phyloP scores from a whole-genome alignment of 2,329 filamentous ascomycete species.

The Colletotrichum lupini region DNA sequence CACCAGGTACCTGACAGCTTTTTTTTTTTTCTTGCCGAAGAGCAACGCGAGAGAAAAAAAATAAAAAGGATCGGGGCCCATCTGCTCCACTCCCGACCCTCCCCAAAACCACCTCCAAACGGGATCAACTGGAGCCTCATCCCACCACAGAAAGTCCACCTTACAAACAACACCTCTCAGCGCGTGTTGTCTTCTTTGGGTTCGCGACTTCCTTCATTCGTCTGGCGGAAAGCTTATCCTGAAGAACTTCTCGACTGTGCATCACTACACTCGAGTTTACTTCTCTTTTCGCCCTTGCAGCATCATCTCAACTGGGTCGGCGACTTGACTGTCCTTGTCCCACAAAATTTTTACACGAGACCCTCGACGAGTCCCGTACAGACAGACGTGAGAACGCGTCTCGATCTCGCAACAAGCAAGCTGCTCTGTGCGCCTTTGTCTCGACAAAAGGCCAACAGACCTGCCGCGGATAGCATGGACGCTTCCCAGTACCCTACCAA shows the following conservation, averaged over 20 bases:
- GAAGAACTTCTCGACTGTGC: constrained; percentile 6
- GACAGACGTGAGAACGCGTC: constrained; percentile 36
- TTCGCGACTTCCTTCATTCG: constrained; percentile 34
- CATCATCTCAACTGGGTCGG: constrained; percentile 21
- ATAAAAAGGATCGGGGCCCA: constrained; percentile 37
- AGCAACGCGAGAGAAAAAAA: constrained; percentile 34
- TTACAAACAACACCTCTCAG: constrained; percentile 34
- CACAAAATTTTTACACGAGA: constrained; percentile 32
- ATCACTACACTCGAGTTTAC: constrained; percentile 13
- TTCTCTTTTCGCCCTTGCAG: constrained; percentile 3
- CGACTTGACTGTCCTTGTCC: constrained; percentile 34
- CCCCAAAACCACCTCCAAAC: constrained; percentile 38
- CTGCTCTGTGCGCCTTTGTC: constrained; percentile 34
- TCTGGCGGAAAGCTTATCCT: constrained; percentile 25
- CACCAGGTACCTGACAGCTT: constrained; percentile 34
- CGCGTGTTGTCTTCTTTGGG: constrained; percentile 33
- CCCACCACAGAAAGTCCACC: constrained; percentile 37
- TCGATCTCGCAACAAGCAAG: constrained; percentile 27
- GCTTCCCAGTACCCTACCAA: constrained; percentile 65
- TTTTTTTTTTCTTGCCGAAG: constrained; percentile 26
- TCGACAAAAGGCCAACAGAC: constrained; percentile 34
- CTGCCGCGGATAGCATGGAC: constrained; percentile 59
- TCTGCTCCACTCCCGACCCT: constrained; percentile 37
- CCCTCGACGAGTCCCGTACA: constrained; percentile 28
- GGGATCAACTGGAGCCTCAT: constrained; percentile 39